Conservation (phyloP, 2,329 filamentous ascomycete species). For the Exophiala sp. region DNA sequence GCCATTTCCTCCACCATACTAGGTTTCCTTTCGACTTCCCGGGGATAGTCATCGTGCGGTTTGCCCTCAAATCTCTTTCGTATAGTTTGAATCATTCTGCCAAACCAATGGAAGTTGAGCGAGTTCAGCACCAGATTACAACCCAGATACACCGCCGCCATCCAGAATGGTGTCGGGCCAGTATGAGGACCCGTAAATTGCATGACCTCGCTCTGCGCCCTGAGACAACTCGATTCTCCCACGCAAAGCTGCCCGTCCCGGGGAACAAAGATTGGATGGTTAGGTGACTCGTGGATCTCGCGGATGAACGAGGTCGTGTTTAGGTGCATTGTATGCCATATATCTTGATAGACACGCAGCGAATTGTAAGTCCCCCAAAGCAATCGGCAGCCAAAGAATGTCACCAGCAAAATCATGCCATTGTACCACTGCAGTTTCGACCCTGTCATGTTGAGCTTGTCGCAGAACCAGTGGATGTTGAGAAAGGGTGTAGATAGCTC, state of each 20-base stretch:
- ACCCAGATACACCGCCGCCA: constrained; percentile 55
- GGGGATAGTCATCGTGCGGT: constrained; percentile 28
- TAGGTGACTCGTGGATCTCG: constrained; percentile 23
- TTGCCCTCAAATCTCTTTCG: constrained; percentile 59
- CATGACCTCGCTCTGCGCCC: constrained; percentile 47
- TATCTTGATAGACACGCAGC: constrained; percentile 57
- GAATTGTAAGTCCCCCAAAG: constrained; percentile 62
- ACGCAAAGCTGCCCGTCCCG: constrained; percentile 37
- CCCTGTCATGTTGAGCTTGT: constrained; percentile 64
- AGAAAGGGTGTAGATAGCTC: constrained; percentile 64
- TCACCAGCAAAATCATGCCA: constrained; percentile 55
- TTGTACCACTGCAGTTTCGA: constrained; percentile 61
- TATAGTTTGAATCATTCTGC: constrained; percentile 64
- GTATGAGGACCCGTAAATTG: constrained; percentile 43
- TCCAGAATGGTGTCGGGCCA: constrained; percentile 53
- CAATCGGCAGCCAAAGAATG: constrained; percentile 61
- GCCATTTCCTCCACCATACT: constrained; percentile 27
- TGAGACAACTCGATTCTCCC: constrained; percentile 37
- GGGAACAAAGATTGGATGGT: constrained; percentile 21
- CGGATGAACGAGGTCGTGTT: constrained; percentile 29
- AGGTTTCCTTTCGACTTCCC: constrained; percentile 26
- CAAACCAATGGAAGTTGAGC: constrained; percentile 65
- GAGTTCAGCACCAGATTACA: constrained; percentile 60
- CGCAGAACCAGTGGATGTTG: constrained; percentile 68
- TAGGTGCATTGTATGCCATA: constrained; percentile 52